Base-by-base conservation (phyloP, 1,284 basidiomycete species). In the Malassezia globosa region DNA sequence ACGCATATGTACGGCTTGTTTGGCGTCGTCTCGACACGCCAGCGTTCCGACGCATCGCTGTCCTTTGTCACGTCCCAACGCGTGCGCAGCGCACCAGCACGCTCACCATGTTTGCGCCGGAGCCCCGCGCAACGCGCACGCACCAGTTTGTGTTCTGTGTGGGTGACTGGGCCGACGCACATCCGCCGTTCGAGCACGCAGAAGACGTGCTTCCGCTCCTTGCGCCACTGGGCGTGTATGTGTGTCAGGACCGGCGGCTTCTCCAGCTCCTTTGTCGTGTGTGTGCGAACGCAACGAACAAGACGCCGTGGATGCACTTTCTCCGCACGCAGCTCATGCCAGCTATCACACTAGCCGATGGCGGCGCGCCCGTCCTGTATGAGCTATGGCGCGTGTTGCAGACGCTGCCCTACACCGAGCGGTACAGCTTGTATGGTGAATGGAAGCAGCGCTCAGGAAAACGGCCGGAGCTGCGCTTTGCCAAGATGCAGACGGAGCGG, bases 391-490 rank as follows among this genome's bases (percentile, higher is more conserved):
- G 46, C 54, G 79, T 95, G 37, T 78, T 97, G 40, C 76, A 80
- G 34, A 79, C 80, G 54, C 85, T 85, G 68, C 81, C 85, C 39
- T 83, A 82, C 48, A 80, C 82, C 6, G 76, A 80, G 37, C 84
- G 94, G 3, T 96, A 87, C 80, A 79, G 78, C 31, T 75, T 97
- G 23, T 95, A 97, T 64, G 94, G 90, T 40, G 90, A 97, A 75
- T 96, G 92, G 94, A 84, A 85, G 73, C 78, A 81, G 46, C 75
- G 76, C 40, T 79, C 75, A n/a, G 76, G 75, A 59, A 73, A 73
- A 46, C 73, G 55, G 58, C 73, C 58, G 34, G 76, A 69, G 61
- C 72, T 72, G 54, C 69, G 42, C 36, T 70, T 69, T 10, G 65
- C 70, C 24, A 66, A 72, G 39, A 64, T 66, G 81, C 75, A 78